A percentile compares a stretch with the other conserved stretches of the same genome.
Evolutionary conservation across 2,329 filamentous ascomycete species (phyloP).

Genomic region (Hypoxylon sp.): DNA sequence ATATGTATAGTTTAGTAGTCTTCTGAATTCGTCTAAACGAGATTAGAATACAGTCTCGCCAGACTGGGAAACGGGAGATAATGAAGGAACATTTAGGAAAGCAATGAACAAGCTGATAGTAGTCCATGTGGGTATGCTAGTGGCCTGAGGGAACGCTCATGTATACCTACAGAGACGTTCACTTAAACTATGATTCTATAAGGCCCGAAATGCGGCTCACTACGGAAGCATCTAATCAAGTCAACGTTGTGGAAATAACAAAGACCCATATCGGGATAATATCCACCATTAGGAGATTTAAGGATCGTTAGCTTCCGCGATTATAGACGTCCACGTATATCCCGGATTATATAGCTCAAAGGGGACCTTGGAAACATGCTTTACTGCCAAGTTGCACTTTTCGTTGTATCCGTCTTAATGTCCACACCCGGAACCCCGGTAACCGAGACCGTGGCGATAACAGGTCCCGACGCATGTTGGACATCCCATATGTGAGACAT

Average conservation of each 20-base stretch:
- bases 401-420: neutral
- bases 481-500: conserved; percentile 33
- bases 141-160: neutral
- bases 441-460: conserved; percentile 16
- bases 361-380: conserved; percentile 1
- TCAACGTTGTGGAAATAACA: conserved; percentile 10
- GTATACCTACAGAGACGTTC: neutral
- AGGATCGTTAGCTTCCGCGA: conserved; percentile 4
- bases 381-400: conserved; percentile 14
- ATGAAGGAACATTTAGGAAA: neutral
- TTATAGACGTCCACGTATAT: conserved; percentile 27
- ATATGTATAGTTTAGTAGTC: neutral
- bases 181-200: neutral
- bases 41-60: neutral
- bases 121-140: neutral
- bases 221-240: conserved; percentile 5
- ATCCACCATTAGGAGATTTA: conserved; percentile 42
- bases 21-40: neutral
- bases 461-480: conserved; percentile 34
- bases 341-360: conserved; percentile 13
- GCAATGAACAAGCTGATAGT: neutral
- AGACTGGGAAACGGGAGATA: neutral
- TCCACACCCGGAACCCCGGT: neutral
- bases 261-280: conserved; percentile 34
- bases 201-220: neutral